phyloP scores from a whole-genome alignment of 306 rosid species.

The Glycine latifolia region DNA sequence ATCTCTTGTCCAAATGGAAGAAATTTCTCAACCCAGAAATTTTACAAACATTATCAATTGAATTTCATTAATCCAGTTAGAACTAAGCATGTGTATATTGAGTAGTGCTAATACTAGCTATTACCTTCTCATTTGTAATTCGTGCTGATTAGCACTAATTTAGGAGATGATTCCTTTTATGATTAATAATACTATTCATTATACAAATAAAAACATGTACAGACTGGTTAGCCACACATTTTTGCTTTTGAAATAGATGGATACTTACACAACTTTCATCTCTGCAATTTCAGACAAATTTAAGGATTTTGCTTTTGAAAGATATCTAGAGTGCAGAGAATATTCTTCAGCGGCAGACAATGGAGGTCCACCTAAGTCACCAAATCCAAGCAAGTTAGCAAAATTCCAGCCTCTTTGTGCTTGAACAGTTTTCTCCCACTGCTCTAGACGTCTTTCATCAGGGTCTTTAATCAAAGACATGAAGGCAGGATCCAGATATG shows the following conservation, averaged over 20 bases:
- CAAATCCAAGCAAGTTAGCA: conserved; percentile 86
- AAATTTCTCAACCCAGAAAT: conserved; percentile 18
- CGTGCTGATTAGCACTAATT: not conserved
- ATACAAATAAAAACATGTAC: not conserved
- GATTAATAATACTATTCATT: conserved; percentile 1
- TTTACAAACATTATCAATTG: conserved; percentile 17
- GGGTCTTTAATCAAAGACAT: conserved; percentile 99
- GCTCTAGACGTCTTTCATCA: conserved; percentile 94
- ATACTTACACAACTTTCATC: conserved; percentile 91
- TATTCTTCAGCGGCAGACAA: conserved; percentile 91
- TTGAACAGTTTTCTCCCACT: conserved; percentile 96
- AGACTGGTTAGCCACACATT: conserved; percentile 3
- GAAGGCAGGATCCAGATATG: conserved; percentile 97
- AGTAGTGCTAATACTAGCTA: conserved; percentile 10
- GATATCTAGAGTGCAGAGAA: conserved; percentile 96
- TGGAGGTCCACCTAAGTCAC: conserved; percentile 85
- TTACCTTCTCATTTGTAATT: not conserved
- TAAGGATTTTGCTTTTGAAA: conserved; percentile 93
- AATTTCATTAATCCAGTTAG: conserved; percentile 18
- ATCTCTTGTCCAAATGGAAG: conserved; percentile 37
- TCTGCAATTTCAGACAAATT: conserved; percentile 94
- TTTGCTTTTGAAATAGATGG: conserved; percentile 38
- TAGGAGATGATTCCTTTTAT: conserved; percentile 14
- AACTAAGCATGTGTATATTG: not conserved
- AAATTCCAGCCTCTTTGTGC: conserved; percentile 88